Evolutionary conservation across 208 protist genomes (phyloP).

Genomic region (Trypanosoma boissoni): DNA sequence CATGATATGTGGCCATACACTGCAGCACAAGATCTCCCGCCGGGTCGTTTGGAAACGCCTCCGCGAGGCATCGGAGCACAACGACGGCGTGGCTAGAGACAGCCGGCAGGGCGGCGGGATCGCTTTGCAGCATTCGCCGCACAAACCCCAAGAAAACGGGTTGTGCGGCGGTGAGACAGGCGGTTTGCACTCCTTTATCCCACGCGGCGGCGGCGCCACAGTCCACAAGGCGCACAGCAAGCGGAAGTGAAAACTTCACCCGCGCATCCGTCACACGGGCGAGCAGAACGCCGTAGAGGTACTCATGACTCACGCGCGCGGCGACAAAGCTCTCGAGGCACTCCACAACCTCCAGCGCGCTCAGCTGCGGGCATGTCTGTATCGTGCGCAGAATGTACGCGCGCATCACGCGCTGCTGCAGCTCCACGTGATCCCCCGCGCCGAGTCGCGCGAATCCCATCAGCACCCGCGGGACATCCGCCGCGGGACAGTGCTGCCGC

Average conservation of each 20-base stretch:
- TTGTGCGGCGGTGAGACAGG: constrained; percentile 66
- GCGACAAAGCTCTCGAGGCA: constrained; percentile 76
- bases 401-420: constrained; percentile 37
- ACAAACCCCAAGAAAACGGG: constrained; percentile 69
- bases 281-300: constrained; percentile 74
- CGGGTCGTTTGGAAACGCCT: constrained; percentile 69
- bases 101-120: constrained; percentile 51
- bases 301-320: constrained; percentile 51
- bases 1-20: constrained; percentile 52
- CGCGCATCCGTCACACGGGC: constrained; percentile 56
- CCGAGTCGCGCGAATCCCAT: constrained; percentile 50
- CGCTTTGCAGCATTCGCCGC: constrained; percentile 64
- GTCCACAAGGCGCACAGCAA: constrained; percentile 61
- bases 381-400: constrained; percentile 65
- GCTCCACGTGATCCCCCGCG: constrained; percentile 11
- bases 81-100: constrained; percentile 41
- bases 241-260: constrained; percentile 53
- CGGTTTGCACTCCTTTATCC: constrained; percentile 39
- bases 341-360: constrained; percentile 49
- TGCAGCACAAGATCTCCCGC: constrained; percentile 59
- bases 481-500: constrained; percentile 33
- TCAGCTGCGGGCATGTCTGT: constrained; percentile 33
- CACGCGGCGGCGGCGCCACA: constrained; percentile 40
- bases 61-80: constrained; percentile 61
- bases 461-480: constrained; percentile 48